A percentile compares a stretch with the other conserved stretches of the same genome.
Conservation (phyloP, 1,284 basidiomycete genomes). For the Porogramme epimiltina region DNA sequence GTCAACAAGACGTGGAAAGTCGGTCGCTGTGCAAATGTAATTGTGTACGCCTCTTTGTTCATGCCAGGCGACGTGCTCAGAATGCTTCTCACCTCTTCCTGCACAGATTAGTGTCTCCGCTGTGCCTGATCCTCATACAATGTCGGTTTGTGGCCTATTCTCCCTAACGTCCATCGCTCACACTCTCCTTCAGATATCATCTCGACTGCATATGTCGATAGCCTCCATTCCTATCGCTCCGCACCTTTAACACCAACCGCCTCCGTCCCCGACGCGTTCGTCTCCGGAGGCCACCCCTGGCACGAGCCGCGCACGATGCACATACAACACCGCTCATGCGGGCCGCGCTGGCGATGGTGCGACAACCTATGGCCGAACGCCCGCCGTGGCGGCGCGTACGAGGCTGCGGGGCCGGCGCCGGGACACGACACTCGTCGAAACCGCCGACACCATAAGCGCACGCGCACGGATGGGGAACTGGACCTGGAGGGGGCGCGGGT, state of each 20-base stretch:
- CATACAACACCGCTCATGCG: slow-evolving; percentile 36
- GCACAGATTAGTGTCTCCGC: slow-evolving; percentile 58
- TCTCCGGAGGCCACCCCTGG: slow-evolving; percentile 43
- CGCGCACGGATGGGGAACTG: too few relatives aligned
- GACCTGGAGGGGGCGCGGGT: too few relatives aligned
- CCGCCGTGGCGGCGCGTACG: too few relatives aligned
- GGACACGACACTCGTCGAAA: too few relatives aligned
- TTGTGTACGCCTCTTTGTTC: slow-evolving; percentile 55
- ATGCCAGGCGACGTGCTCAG: too few relatives aligned
- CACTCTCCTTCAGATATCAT: slow-evolving; percentile 48
- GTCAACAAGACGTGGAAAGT: slow-evolving; percentile 50
- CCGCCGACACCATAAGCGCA: too few relatives aligned
- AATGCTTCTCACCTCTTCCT: not conserved
- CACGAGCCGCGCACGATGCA: slow-evolving; percentile 42
- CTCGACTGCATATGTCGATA: slow-evolving; percentile 73
- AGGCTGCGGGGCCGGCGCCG: too few relatives aligned
- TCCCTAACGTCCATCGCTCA: not conserved
- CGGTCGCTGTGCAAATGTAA: slow-evolving; percentile 61
- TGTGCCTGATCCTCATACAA: slow-evolving; percentile 76
- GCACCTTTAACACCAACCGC: slow-evolving; percentile 45
- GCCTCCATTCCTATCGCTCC: slow-evolving; percentile 60
- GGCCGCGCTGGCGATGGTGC: slow-evolving; percentile 20
- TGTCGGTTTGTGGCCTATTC: slow-evolving; percentile 60
- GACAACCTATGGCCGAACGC: slow-evolving; percentile 4
- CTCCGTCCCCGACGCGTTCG: slow-evolving; percentile 24